These are phyloP conservation scores for Gossypium aridum DNA, from an alignment of 441 rosid genomes.

Conservation along the genomic window DNA sequence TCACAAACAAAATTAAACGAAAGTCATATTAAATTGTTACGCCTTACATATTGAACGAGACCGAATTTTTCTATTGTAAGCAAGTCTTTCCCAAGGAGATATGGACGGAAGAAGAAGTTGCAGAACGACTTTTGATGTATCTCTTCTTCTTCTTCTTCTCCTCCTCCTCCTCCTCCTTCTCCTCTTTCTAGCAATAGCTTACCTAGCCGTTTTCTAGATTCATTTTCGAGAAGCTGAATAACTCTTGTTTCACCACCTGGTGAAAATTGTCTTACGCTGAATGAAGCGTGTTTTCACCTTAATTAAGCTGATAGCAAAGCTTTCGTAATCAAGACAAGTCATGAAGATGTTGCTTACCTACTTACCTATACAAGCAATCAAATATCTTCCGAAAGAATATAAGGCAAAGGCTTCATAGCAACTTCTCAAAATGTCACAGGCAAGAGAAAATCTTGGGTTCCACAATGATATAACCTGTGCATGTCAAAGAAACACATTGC, in stretches of 20 bases:
- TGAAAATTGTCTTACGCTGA: background rate
- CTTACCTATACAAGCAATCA: constrained; percentile 91
- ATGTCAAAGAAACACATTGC: background rate
- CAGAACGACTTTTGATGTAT: constrained; percentile 27
- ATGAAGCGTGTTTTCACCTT: background rate
- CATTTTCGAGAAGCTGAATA: constrained; percentile 51
- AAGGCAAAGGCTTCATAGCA: constrained; percentile 91
- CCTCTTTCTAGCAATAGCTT: constrained; percentile 41
- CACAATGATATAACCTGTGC: constrained; percentile 58
- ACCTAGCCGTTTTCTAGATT: constrained; percentile 30
- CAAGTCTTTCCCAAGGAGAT: constrained; percentile 52
- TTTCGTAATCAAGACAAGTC: background rate
- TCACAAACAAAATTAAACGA: background rate
- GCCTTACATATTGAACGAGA: constrained; percentile 80
- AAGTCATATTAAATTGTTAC: background rate
- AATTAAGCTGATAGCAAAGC: no score
- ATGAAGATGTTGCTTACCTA: constrained; percentile 39
- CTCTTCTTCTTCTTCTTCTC: constrained; percentile 17
- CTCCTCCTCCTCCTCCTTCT: constrained; percentile 17
- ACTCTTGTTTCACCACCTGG: constrained; percentile 76
- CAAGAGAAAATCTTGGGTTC: constrained; percentile 52
- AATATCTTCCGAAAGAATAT: constrained; percentile 82
- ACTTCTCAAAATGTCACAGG: constrained; percentile 76
- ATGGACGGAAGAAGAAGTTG: constrained; percentile 60
- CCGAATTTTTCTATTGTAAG: constrained; percentile 66